Conservation (phyloP, 495 filamentous ascomycete species). For the Sphaerosporella brunnea region DNA sequence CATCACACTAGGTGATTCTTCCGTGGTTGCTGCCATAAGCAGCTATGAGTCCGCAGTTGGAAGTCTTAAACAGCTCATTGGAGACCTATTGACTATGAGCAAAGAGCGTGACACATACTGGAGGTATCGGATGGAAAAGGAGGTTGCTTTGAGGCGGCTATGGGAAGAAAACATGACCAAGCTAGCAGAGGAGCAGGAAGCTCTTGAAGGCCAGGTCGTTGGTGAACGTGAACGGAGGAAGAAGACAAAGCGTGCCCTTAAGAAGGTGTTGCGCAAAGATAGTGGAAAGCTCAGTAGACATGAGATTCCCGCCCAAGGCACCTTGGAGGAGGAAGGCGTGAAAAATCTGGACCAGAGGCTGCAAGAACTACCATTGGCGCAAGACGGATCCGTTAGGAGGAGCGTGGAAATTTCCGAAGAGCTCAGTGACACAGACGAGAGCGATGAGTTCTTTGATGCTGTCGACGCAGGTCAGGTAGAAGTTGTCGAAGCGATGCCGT, state of each 20-base stretch:
- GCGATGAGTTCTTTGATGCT: constrained; percentile 95
- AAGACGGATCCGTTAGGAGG: constrained; percentile 16
- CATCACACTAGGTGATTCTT: constrained; percentile 52
- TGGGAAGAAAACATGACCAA: constrained; percentile 99
- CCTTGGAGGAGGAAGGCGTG: constrained; percentile 3
- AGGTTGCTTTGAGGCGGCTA: constrained; percentile 71
- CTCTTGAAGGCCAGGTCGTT: constrained; percentile 66
- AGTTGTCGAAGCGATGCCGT: constrained; percentile 42
- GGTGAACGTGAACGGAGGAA: constrained; percentile 82
- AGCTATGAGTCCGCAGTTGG: constrained; percentile 80
- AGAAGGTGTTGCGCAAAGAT: constrained; percentile 56
- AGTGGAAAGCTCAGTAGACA: constrained; percentile 30
- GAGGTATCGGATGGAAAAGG: constrained; percentile 83
- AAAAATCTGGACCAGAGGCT: constrained; percentile 25
- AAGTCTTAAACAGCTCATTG: constrained; percentile 69
- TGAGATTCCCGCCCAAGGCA: constrained; percentile 13
- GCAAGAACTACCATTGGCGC: constrained; percentile 21
- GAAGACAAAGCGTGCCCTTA: constrained; percentile 72
- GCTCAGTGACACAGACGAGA: constrained; percentile 54
- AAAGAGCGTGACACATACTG: constrained; percentile 88
- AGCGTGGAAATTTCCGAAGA: constrained; percentile 14
- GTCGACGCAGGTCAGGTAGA: constrained; percentile 84
- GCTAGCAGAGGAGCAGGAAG: constrained; percentile 82
- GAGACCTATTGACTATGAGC: constrained; percentile 77
- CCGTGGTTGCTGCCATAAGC: constrained; percentile 56